Base-by-base conservation (phyloP, 768 basidiomycete genomes). In the Tephrocybe sp. region DNA sequence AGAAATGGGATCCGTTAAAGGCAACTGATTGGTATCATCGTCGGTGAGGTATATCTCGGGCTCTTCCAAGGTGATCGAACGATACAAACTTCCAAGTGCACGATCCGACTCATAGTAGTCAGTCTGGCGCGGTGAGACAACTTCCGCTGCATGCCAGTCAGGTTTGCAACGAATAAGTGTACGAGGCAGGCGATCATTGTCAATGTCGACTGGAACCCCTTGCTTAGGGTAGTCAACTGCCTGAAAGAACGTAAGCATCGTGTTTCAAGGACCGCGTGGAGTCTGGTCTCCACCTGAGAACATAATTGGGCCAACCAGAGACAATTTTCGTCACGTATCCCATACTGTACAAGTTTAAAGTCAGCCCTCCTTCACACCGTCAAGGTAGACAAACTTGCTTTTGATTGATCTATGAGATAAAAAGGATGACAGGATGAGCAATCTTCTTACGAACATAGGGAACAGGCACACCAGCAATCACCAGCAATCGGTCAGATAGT, bases 141-240 rank as follows among this genome's bases (percentile, higher is more conserved):
- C 74, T 56, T 86, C 84, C 13, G 77, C 77, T 18, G 75, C 77
- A 51, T 88, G 80, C 89, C 89, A 92, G 61, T 92, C 89, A 0
- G 89, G 89, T 58, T 86, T 90, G 62, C 77, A 81, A 15, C 74
- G 73, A 37, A 89, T 87, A 13, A 87, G 69, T 0, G 70, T 62
- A 9, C 67, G 64, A 3, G 89, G 88, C 25, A 87, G 62, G 24
- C 49, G 38, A 36, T 69, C 54, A 3, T 66, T 59, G 19, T 70
- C 67, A 24, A 86, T 68, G 41, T 83, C 68, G 21, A 89, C 85
- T 2, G 81, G 77, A 30, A 78, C 78, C 8, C 88, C 89, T 54
- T 85, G 83, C 67, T 91, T 92, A 0, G 87, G 82, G 61, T 88
- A 92, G 59, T 91, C 89, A 4, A 92, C 89, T 0, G 89, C 89